phyloP scores from a whole-genome alignment of 257 asterid species.

The Solanum etuberosum region DNA sequence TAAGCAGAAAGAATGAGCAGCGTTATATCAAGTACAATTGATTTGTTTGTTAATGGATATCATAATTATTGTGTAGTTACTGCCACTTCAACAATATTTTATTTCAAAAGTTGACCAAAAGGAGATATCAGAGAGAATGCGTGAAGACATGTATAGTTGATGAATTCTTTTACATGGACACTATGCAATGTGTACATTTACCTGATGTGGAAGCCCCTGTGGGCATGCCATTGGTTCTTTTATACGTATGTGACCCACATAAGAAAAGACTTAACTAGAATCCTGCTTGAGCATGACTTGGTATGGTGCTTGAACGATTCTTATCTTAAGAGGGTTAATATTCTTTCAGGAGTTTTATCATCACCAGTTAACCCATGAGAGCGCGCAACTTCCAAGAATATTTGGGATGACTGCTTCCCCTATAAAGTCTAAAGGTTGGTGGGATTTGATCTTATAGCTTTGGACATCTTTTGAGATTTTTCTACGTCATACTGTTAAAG shows the following conservation, averaged over 20 bases:
- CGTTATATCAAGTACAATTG: neutral
- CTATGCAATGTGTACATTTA: neutral
- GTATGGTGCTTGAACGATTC: neutral
- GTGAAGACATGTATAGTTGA: neutral
- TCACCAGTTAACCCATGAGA: constrained; percentile 13
- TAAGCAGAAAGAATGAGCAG: neutral
- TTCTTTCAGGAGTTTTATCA: constrained; percentile 66
- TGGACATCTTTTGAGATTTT: neutral
- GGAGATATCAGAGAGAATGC: neutral
- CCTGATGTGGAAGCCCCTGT: neutral
- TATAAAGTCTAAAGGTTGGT: constrained; percentile 72
- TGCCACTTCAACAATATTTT: neutral
- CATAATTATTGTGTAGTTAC: neutral
- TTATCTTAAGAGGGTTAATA: neutral
- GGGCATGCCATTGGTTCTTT: neutral
- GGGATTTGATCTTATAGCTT: neutral
- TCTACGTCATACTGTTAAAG: neutral
- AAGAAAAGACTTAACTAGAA: neutral
- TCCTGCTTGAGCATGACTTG: neutral
- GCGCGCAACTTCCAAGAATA: constrained; percentile 55
- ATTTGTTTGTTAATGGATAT: neutral
- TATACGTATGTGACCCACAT: neutral
- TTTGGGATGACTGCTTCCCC: constrained; percentile 99
- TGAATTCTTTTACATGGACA: neutral
- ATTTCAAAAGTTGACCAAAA: neutral